These are phyloP conservation scores for Croton laevigatus DNA, from an alignment of 441 rosid genomes.

Conservation along the genomic window DNA sequence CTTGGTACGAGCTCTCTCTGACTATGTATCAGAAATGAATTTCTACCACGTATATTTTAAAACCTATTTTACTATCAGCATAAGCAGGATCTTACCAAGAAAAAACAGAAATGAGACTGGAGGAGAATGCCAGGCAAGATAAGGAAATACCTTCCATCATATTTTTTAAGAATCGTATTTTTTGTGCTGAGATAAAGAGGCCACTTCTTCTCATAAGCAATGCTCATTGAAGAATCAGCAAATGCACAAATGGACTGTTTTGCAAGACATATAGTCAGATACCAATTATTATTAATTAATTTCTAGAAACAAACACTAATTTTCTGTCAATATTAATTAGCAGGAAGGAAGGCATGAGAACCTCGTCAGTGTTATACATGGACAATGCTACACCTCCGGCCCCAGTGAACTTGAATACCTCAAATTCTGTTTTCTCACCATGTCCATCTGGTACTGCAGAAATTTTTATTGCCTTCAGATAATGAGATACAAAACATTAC, in stretches of 20 bases:
- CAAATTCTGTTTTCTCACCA: slow-evolving; percentile 49
- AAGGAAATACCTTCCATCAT: slow-evolving; percentile 78
- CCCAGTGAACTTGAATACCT: slow-evolving; percentile 61
- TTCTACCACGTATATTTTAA: not conserved
- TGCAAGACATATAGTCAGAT: slow-evolving; percentile 18
- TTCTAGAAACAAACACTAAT: not conserved
- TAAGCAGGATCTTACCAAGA: not conserved
- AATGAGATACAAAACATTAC: slow-evolving; percentile 6
- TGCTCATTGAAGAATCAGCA: slow-evolving; percentile 91
- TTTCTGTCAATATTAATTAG: not conserved
- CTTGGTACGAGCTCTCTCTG: not conserved
- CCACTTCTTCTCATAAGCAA: slow-evolving; percentile 89
- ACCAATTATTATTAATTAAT: not conserved
- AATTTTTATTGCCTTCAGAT: slow-evolving; percentile 15
- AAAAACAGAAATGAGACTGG: too few relatives aligned
- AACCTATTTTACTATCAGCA: not conserved
- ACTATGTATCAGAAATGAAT: not conserved
- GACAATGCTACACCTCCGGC: slow-evolving; percentile 86
- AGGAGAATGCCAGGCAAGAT: not conserved
- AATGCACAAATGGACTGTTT: slow-evolving; percentile 79
- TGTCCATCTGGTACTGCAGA: slow-evolving; percentile 57
- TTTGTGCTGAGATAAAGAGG: slow-evolving; percentile 97
- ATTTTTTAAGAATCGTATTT: slow-evolving; percentile 86
- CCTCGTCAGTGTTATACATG: slow-evolving; percentile 90
- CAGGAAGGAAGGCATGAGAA: slow-evolving; percentile 22